A percentile compares a stretch with the other conserved stretches of the same genome.
Conservation (phyloP, 768 basidiomycete species). For the Lyophyllum semitale region DNA sequence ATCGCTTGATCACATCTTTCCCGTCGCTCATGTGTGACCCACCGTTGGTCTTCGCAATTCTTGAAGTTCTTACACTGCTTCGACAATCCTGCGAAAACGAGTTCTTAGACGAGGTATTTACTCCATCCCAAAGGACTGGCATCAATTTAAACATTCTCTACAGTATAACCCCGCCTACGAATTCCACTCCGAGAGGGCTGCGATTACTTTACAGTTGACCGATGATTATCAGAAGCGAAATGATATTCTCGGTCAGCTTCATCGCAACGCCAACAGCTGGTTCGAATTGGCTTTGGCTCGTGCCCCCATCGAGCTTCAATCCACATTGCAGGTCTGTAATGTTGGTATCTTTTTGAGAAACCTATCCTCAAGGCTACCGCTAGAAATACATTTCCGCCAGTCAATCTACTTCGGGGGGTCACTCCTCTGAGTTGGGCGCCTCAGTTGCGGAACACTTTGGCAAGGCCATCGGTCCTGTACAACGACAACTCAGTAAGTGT, state of each 20-base stretch:
- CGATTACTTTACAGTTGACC: constrained; percentile 75
- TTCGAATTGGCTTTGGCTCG: constrained; percentile 84
- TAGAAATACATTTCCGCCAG: constrained; percentile 88
- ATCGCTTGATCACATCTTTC: constrained; percentile 85
- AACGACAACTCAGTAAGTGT: constrained; percentile 70
- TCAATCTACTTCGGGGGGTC: constrained; percentile 66
- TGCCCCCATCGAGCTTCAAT: constrained; percentile 90
- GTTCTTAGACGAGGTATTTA: constrained; percentile 81
- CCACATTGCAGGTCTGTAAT: constrained; percentile 79
- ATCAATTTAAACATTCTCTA: neutral
- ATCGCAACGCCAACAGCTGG: constrained; percentile 78
- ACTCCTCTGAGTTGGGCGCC: constrained; percentile 87
- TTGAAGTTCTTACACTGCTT: constrained; percentile 89
- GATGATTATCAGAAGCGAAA: constrained; percentile 87
- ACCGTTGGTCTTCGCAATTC: constrained; percentile 81
- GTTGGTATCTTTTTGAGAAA: neutral
- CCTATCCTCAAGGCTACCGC: constrained; percentile 3
- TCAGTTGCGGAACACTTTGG: constrained; percentile 87
- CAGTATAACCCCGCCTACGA: constrained; percentile 89
- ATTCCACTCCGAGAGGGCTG: constrained; percentile 77
- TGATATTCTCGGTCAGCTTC: constrained; percentile 76
- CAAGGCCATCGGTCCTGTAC: constrained; percentile 75
- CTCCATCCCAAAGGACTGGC: neutral
- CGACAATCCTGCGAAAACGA: constrained; percentile 89
- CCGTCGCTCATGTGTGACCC: constrained; percentile 94